These are phyloP conservation scores for Mariannaea elegans DNA, from an alignment of 2,329 filamentous ascomycete genomes.

Conservation along the genomic window DNA sequence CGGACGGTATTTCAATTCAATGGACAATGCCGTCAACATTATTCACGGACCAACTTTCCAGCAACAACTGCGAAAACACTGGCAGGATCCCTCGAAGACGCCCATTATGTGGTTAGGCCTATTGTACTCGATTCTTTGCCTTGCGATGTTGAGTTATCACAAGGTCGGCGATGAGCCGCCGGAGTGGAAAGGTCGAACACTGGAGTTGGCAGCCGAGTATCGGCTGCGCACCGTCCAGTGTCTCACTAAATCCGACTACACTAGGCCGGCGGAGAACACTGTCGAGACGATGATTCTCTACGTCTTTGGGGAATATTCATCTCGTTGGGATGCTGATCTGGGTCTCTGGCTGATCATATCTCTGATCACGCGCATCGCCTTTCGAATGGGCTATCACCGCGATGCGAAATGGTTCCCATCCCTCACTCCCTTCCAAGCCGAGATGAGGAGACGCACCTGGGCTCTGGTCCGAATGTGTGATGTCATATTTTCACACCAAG, in stretches of 20 bases:
- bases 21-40: conserved; percentile 75
- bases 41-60: conserved; percentile 88
- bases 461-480: conserved; percentile 77
- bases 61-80: conserved; percentile 71
- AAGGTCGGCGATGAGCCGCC: conserved; percentile 82
- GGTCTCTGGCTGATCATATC: conserved; percentile 69
- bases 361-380: conserved; percentile 64
- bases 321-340: conserved; percentile 77
- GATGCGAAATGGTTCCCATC: conserved; percentile 79
- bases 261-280: conserved; percentile 76
- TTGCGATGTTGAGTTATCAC: conserved; percentile 82
- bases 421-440: conserved; percentile 75
- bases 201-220: conserved; percentile 71
- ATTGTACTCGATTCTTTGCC: conserved; percentile 78
- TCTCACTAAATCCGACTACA: conserved; percentile 79
- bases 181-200: conserved; percentile 75
- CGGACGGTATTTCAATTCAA: conserved; percentile 88
- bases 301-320: conserved; percentile 77
- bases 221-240: conserved; percentile 80
- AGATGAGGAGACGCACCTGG: conserved; percentile 77
- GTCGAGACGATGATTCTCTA: conserved; percentile 83
- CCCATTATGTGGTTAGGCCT: conserved; percentile 81
- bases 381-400: conserved; percentile 81
- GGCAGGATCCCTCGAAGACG: conserved; percentile 77
- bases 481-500: conserved; percentile 79